phyloP scores from a whole-genome alignment of 2,329 filamentous ascomycete species.

The Epichloe brachyelytri region DNA sequence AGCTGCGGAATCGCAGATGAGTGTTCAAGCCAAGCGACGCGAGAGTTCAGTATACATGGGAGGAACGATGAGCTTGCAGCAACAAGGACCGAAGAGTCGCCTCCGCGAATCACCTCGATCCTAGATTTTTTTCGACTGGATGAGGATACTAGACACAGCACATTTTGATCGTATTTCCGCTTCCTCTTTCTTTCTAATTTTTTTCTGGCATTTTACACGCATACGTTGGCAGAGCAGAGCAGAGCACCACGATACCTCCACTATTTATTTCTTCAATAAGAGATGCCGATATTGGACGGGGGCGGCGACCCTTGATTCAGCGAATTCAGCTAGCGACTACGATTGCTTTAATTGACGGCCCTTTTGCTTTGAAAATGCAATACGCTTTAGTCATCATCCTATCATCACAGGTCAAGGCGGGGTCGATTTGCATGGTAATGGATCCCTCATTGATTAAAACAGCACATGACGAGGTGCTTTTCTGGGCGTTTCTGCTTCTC shows the following conservation, averaged over 20 bases:
- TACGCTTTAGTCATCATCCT: background rate
- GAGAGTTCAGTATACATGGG: conserved; percentile 49
- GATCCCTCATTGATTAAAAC: background rate
- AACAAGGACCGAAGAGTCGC: conserved; percentile 39
- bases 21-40: conserved; percentile 28
- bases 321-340: background rate
- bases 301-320: background rate
- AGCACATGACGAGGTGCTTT: background rate
- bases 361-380: background rate
- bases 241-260: conserved; percentile 15
- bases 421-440: background rate
- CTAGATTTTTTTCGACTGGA: background rate
- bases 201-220: background rate
- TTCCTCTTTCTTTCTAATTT: background rate
- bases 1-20: conserved; percentile 17
- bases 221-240: background rate
- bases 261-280: conserved; percentile 11
- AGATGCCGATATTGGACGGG: background rate
- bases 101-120: conserved; percentile 40
- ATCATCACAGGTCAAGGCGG: background rate
- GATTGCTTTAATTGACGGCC: background rate
- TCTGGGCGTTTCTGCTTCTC: background rate
- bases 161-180: background rate
- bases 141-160: background rate
- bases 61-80: conserved; percentile 31